These are phyloP conservation scores for Malus hybrid DNA, from an alignment of 331 rosid species.

Conservation along the genomic window DNA sequence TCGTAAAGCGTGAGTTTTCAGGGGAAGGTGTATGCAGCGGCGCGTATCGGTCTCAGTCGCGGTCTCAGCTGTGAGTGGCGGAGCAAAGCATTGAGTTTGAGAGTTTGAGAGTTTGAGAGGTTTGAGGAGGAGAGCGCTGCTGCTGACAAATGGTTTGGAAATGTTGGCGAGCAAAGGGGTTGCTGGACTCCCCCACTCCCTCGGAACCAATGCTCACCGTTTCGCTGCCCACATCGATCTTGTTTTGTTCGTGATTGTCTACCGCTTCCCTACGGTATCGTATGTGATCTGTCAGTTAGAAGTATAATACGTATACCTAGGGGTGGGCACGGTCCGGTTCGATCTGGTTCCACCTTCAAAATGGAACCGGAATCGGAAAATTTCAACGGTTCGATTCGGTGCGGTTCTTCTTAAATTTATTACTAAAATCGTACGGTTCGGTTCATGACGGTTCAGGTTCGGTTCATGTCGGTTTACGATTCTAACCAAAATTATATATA, in stretches of 20 bases:
- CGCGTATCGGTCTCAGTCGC: not conserved
- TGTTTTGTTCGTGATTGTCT: not conserved
- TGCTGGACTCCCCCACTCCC: not conserved
- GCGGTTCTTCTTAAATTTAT: too few species aligned
- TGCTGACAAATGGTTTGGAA: not conserved
- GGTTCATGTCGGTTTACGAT: too few species aligned
- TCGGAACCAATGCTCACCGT: not conserved
- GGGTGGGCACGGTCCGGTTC: too few species aligned
- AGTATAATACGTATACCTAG: not conserved
- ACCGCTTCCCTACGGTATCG: not conserved
- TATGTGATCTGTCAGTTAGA: not conserved
- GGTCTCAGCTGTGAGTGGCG: not conserved
- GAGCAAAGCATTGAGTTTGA: not conserved
- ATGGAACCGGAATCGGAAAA: too few species aligned
- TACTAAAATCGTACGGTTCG: too few species aligned
- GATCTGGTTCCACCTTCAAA: too few species aligned
- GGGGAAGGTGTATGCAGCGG: not conserved
- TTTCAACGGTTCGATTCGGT: too few species aligned
- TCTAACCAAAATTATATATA: too few species aligned
- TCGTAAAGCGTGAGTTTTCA: not conserved
- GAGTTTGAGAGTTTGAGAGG: too few species aligned
- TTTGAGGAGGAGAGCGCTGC: not conserved
- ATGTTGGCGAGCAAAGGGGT: not conserved
- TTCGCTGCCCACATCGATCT: not conserved
- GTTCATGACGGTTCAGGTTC: too few species aligned